phyloP scores from a whole-genome alignment of 164 flowering plant genomes.

The Liquidambar formosana region DNA sequence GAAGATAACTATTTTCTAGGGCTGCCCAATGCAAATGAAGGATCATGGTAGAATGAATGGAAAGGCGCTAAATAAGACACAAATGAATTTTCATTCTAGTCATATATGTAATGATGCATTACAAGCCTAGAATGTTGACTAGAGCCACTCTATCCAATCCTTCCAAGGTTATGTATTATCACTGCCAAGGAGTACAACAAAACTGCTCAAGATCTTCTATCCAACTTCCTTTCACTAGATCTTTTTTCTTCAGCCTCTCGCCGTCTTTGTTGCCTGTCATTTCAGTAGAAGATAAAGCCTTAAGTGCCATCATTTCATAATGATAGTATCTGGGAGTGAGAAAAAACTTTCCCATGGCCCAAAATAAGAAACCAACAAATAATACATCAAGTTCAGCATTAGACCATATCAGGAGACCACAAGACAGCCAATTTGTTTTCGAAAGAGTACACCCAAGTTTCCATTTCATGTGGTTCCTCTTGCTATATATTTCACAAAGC shows the following conservation, averaged over 20 bases:
- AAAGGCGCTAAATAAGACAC: too few relatives aligned
- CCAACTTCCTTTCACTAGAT: conserved; percentile 64
- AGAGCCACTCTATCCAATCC: too few relatives aligned
- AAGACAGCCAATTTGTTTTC: too few relatives aligned
- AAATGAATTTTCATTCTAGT: too few relatives aligned
- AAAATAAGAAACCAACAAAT: neutral
- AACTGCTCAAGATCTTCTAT: conserved; percentile 55
- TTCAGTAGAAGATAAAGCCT: neutral
- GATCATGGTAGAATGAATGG: too few relatives aligned
- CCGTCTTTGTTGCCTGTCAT: conserved; percentile 71
- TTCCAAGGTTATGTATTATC: neutral
- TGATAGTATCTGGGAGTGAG: neutral
- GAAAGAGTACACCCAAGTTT: too few relatives aligned
- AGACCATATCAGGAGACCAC: too few relatives aligned
- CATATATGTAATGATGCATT: too few relatives aligned
- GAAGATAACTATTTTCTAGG: too few relatives aligned
- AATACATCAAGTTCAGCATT: too few relatives aligned
- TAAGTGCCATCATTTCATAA: neutral
- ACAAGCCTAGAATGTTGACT: too few relatives aligned
- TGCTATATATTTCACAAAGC: neutral
- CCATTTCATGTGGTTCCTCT: neutral
- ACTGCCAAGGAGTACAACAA: neutral
- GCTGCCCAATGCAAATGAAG: too few relatives aligned
- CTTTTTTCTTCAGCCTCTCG: conserved; percentile 80
- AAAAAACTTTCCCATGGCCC: neutral